Conservation (phyloP, 176 grass and related monocot genomes). For the Carex parvula region DNA sequence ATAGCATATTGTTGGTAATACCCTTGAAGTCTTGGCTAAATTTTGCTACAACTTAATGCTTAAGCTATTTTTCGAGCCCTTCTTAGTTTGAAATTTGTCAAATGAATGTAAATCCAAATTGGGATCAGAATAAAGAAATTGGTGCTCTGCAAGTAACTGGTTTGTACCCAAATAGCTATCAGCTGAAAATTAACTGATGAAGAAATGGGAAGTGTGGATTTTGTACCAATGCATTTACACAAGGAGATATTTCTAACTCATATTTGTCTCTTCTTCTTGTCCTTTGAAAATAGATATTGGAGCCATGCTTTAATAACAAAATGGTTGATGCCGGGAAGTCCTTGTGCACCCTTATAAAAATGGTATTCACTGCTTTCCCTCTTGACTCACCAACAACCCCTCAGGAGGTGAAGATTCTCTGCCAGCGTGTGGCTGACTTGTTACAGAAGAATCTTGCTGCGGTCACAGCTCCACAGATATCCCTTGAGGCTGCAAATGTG, state of each 20-base stretch:
- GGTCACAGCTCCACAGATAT: conserved; percentile 80
- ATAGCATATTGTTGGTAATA: not conserved
- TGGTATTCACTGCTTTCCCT: conserved; percentile 90
- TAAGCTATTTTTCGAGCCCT: not conserved
- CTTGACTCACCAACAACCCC: conserved; percentile 80
- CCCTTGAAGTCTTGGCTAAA: not conserved
- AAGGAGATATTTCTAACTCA: conserved; percentile 2
- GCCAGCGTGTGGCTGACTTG: conserved; percentile 78
- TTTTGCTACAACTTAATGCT: not conserved
- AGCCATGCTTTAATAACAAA: conserved; percentile 93
- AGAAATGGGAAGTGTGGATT: not conserved
- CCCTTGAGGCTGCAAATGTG: conserved; percentile 69
- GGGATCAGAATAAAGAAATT: not conserved
- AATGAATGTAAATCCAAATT: not conserved
- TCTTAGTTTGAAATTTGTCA: not conserved
- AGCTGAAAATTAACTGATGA: not conserved
- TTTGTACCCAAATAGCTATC: not conserved
- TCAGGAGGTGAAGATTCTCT: conserved; percentile 72
- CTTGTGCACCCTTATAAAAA: conserved; percentile 90
- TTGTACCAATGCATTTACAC: not conserved
- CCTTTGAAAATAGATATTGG: conserved; percentile 59
- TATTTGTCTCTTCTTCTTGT: not conserved
- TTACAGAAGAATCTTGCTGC: conserved; percentile 84
- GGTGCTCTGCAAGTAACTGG: not conserved
- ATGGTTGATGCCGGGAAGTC: conserved; percentile 95